These are phyloP conservation scores for Aspergillus saccharolyticus DNA, from an alignment of 495 filamentous ascomycete species.

Conservation along the genomic window DNA sequence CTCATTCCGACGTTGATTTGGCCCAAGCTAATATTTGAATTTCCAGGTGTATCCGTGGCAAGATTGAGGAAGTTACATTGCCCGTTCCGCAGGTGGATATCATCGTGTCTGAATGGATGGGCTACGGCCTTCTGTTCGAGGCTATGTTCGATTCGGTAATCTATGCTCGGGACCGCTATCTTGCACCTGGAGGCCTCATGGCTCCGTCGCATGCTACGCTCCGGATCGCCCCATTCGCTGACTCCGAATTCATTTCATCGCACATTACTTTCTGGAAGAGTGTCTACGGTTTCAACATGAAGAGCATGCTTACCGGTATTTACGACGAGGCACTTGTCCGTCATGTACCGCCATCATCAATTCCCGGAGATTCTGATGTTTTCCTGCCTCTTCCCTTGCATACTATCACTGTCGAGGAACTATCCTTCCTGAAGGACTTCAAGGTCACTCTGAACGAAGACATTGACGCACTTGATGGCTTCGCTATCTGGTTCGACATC, in stretches of 20 bases:
- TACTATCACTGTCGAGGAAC: slow-evolving; percentile 50
- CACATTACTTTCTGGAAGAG: slow-evolving; percentile 67
- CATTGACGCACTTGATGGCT: slow-evolving; percentile 55
- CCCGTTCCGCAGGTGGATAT: slow-evolving; percentile 85
- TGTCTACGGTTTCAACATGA: slow-evolving; percentile 56
- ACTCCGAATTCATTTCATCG: slow-evolving; percentile 69
- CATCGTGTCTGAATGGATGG: slow-evolving; percentile 98
- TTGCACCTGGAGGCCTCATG: slow-evolving; percentile 73
- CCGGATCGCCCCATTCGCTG: slow-evolving; percentile 77
- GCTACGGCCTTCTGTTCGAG: slow-evolving; percentile 89
- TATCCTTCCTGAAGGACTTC: slow-evolving; percentile 55
- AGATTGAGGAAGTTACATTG: slow-evolving; percentile 83
- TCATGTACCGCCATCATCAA: slow-evolving; percentile 33
- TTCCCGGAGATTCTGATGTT: slow-evolving; percentile 43
- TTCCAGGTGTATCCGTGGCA: slow-evolving; percentile 64
- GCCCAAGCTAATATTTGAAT: slow-evolving; percentile 3
- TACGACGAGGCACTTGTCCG: slow-evolving; percentile 58
- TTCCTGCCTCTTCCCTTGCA: slow-evolving; percentile 55
- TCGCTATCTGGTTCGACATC: slow-evolving; percentile 60
- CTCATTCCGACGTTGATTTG: background rate
- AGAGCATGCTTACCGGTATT: slow-evolving; percentile 51
- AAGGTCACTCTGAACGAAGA: slow-evolving; percentile 48
- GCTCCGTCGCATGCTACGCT: slow-evolving; percentile 87
- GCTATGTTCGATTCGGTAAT: slow-evolving; percentile 93
- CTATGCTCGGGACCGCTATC: slow-evolving; percentile 79